A percentile compares a stretch with the other conserved stretches of the same genome.
Evolutionary conservation across 768 basidiomycete species (phyloP).

Genomic region (Pleurotus tuber-regium): DNA sequence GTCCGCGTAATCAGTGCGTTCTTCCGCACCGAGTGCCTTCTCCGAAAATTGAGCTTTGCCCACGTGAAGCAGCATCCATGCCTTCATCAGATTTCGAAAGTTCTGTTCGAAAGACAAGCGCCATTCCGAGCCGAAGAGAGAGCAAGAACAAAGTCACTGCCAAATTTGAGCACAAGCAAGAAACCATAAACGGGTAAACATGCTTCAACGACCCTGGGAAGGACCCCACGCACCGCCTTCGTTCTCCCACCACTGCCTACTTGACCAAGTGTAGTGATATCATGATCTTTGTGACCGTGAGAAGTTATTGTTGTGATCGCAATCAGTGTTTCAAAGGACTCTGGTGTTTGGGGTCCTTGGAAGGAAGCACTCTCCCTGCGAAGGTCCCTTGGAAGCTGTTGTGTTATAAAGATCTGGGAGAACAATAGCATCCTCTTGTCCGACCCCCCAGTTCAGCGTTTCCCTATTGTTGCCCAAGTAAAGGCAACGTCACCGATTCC

Average conservation of each 20-base stretch:
- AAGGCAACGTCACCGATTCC: slow-evolving; percentile 13
- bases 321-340: background rate
- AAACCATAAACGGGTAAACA: background rate
- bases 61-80: background rate
- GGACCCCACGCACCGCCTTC: background rate
- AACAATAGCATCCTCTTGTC: slow-evolving; percentile 17
- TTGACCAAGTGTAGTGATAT: background rate
- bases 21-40: background rate
- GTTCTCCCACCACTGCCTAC: background rate
- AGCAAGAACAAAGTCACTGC: background rate
- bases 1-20: background rate
- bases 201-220: background rate
- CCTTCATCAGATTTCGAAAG: slow-evolving; percentile 2
- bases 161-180: slow-evolving; percentile 2
- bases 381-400: background rate
- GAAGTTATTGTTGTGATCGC: background rate
- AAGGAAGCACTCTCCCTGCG: slow-evolving; percentile 3
- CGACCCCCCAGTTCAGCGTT: slow-evolving; percentile 1
- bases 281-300: background rate
- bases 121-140: slow-evolving; percentile 2
- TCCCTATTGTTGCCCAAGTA: slow-evolving; percentile 20
- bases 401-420: slow-evolving; percentile 13
- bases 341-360: slow-evolving; percentile 14
- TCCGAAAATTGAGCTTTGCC: background rate
- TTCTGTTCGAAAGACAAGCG: background rate